Evolutionary conservation across 2,329 filamentous ascomycete species (phyloP), one percentile per base, ranked within the genome.

Genomic region (Monilinia vaccinii-corymbosi): DNA sequence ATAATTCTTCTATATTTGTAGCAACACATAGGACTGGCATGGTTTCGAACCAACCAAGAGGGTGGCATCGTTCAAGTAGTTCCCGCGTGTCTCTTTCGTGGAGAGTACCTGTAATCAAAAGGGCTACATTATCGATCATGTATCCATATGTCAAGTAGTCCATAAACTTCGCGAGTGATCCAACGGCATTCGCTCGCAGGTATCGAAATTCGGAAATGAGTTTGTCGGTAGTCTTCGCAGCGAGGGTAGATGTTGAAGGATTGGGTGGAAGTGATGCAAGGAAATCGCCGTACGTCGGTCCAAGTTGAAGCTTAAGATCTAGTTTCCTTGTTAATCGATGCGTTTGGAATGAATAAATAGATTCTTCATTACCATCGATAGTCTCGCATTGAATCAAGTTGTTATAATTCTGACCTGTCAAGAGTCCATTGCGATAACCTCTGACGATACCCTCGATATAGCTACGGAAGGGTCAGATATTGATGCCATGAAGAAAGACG

Each of bases 51-150:
- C 92, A 97, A 68, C 94, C 94, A 9, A 99, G 82, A 8, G 94
- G 94, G 70, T 99, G 95, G 75, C 95, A 99, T 75, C 94, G 82
- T 72, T 97, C 94, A 58, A 99, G 79, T 64, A 99, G 83, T 77
- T 99, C 94, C 62, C 92, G 86, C 4, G 94, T 99, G 74, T 99
- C 94, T 73, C 94, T 85, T 77, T 99, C 95, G 76, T 99, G 94
- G 34, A 99, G 83, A 14, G 94, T 99, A 64, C 94, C 94, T 25
- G 94, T 99, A 75, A 99, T 99, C 71, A 99, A 85, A 45, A 99
- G 86, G 44, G 95, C 94, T 57, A 99, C 91, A 71, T 99, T 99
- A 77, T 99, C 94, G 75, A 99, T 99, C 94, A 99, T 99, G 81
- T 99, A 99, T 64, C 92, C 93, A 74, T 99, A 99, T 1, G 94